Evolutionary conservation across 2,329 filamentous ascomycete species (phyloP).

Genomic region (Onygena corvina): DNA sequence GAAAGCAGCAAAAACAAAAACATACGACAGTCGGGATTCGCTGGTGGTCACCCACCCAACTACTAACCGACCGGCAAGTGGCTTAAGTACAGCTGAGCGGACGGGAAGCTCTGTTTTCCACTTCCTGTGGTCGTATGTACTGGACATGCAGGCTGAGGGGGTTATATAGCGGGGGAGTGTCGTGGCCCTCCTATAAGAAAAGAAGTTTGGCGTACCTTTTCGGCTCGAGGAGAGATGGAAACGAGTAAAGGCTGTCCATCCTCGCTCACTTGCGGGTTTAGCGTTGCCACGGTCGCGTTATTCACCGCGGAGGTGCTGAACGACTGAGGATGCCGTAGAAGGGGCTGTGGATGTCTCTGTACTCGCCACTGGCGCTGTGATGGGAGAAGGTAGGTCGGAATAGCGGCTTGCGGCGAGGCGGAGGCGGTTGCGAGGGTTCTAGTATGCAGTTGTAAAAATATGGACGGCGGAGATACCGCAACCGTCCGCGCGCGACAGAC

Average conservation of each 20-base stretch:
- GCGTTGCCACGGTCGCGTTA: constrained; percentile 33
- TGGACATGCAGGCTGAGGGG: constrained; percentile 7
- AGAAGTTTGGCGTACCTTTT: constrained; percentile 47
- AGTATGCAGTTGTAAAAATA: constrained; percentile 10
- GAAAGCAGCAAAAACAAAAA: constrained; percentile 20
- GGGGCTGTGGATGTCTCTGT: background rate
- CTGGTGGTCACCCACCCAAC: constrained; percentile 39
- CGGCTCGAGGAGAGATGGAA: constrained; percentile 71
- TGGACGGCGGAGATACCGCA: constrained; percentile 16
- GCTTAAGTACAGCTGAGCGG: too few species aligned
- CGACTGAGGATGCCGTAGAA: background rate
- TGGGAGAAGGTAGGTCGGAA: constrained; percentile 15
- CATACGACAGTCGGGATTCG: constrained; percentile 37
- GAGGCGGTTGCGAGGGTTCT: constrained; percentile 21
- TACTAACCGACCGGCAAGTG: too few species aligned
- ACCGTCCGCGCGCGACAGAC: constrained; percentile 17
- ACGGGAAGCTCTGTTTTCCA: constrained; percentile 38
- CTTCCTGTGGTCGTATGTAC: constrained; percentile 36
- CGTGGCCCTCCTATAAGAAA: background rate
- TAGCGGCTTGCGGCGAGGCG: constrained; percentile 19
- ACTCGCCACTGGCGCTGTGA: constrained; percentile 8
- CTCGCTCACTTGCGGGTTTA: constrained; percentile 67
- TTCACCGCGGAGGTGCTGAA: constrained; percentile 28
- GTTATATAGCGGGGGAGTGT: constrained; percentile 14
- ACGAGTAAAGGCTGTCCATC: constrained; percentile 74